These are phyloP conservation scores for Candida piceae DNA, from an alignment of 805 yeast species.

Conservation along the genomic window DNA sequence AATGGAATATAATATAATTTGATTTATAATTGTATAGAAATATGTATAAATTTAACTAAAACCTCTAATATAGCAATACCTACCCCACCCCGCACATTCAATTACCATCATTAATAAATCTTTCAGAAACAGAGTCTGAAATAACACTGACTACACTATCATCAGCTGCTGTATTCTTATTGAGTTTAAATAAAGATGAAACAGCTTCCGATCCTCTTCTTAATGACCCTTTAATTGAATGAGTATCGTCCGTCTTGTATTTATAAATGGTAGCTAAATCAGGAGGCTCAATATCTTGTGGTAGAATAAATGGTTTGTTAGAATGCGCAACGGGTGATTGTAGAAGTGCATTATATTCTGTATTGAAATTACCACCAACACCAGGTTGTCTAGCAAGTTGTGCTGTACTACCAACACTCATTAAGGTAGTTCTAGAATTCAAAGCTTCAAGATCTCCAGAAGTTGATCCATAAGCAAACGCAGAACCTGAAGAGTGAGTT, in stretches of 20 bases:
- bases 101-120: slow-evolving; percentile 15
- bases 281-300: slow-evolving; percentile 33
- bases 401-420: slow-evolving; percentile 11
- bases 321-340: slow-evolving; percentile 7
- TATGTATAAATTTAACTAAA: too few species aligned
- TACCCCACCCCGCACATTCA: background rate
- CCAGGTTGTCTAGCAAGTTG: slow-evolving; percentile 23
- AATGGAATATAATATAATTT: background rate
- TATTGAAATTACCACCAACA: slow-evolving; percentile 1
- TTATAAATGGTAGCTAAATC: slow-evolving; percentile 30
- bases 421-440: slow-evolving; percentile 10
- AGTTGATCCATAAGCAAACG: slow-evolving; percentile 13
- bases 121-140: slow-evolving; percentile 25
- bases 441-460: slow-evolving; percentile 15
- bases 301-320: slow-evolving; percentile 19
- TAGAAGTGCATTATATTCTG: slow-evolving; percentile 12
- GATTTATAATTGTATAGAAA: background rate
- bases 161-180: too few species aligned
- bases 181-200: slow-evolving; percentile 26
- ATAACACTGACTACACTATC: slow-evolving; percentile 17
- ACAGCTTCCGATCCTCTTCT: slow-evolving; percentile 41
- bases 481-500: slow-evolving; percentile 11
- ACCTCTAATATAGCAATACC: too few species aligned
- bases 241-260: slow-evolving; percentile 30
- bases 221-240: slow-evolving; percentile 33